Base-by-base conservation (phyloP, 768 basidiomycete species). In the Boletus fagicola region DNA sequence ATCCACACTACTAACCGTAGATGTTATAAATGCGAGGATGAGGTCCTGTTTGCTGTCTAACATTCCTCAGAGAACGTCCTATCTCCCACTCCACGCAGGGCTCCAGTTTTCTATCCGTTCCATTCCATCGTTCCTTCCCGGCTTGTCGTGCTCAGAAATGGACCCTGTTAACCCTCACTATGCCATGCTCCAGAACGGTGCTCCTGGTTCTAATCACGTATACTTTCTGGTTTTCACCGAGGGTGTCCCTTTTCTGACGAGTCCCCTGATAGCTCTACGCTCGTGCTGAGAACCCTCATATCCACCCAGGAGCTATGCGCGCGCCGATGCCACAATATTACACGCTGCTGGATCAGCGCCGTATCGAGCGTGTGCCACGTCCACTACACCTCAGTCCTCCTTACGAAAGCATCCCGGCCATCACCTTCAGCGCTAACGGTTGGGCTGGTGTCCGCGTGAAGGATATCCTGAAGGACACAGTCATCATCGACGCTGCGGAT, bases 321-420 rank as follows among this genome's bases (percentile, higher is more conserved):
- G 40, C 31, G 2, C 36, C 48, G 1, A 71, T 70, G 66, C 69
- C 70, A 51, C 49, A 40, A 15, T 30, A 55, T 22, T 66, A 51
- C 13, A 1, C 13, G n/a, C 22, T 66, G 36, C 48, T 47, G 18
- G 61, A 70, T 28, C 61, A 61, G 43, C 67, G 60, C 10, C 39
- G 51, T 16, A 55, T 61, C 22, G 61, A 60, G 43, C 68, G 49
- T 15, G 59, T 71, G 12, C 70, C 68, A 1, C 70, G 62, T 40
- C 53, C 61, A 0, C 20, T 8, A 11, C 24, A 52, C 1, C n/a
- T 59, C 9, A 64, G 18, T 39, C 70, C 66, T 13, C 46, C 50
- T 2, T 42, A 26, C 1, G 56, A 70, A n/a, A 61, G 47, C n/a
- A 54, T 68, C 20, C 60, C 49, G 3, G 46, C 52, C 1, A 49